Evolutionary conservation across 345 rosid genomes (phyloP), one percentile per base, ranked within the genome.

Genomic region (Brassica nigra): DNA sequence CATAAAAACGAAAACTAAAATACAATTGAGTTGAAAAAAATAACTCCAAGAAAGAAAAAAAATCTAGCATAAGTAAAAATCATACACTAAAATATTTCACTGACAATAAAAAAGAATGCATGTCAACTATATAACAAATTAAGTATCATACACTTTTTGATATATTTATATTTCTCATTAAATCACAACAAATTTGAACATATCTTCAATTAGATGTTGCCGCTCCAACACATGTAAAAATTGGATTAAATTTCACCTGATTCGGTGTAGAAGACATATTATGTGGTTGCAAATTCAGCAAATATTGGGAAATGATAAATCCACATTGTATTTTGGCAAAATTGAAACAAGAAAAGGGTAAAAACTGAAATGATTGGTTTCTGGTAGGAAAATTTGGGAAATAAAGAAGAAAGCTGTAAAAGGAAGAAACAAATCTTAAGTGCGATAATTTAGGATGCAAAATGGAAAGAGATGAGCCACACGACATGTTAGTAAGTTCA

Each of bases 401-500:
- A 73, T 37, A 37, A 59, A 74, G 4, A 62, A 73, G 42, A 73
- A 73, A 59, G 57, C 47, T 59, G 55, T 36, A 2, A 15, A 31
- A 34, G 15, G n/a, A 75, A 65, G 49, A 33, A 23, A 36, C 16
- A 36, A 16, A 42, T 61, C 2, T 37, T 28, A 0, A 29, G 49
- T 67, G 67, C 44, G 27, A 67, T 76, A 58, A 57, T 36, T 15
- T 68, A 68, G 68, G 62, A 76, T 44, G 68, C 62, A 68, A 68
- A 74, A 68, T 76, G 68, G 68, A 76, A 59, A 8, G 61, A 68
- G 74, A 29, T 59, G 33, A 68, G 68, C 68, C 80, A 61, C 74
- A 68, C 15, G 68, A 68, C 34, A 68, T 59, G 74, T 39, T 36
- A 31, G 20, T 62, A 29, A 36, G 18, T 37, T 28, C 71, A 65